A percentile compares a stretch with the other conserved stretches of the same genome.
Conservation (phyloP, 169 alveolate genomes). For the Hepatocystis sp. region DNA sequence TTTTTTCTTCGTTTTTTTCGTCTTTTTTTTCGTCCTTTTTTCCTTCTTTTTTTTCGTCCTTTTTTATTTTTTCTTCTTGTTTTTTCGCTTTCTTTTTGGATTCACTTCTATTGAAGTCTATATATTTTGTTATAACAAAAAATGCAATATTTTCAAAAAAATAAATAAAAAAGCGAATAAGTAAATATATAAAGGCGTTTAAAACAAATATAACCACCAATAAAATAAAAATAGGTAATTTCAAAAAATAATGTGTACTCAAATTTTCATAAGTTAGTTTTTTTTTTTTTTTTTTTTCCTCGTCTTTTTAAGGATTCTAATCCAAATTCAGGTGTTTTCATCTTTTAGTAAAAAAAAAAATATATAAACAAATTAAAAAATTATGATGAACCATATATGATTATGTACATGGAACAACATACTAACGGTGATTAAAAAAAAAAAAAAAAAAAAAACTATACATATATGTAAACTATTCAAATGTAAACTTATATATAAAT, state of each 20-base stretch:
- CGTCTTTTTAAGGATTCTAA: constrained; percentile 56
- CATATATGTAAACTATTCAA: too few relatives aligned
- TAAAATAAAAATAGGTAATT: constrained; percentile 49
- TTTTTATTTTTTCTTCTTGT: too few relatives aligned
- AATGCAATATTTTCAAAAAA: constrained; percentile 41
- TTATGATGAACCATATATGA: too few relatives aligned
- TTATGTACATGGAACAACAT: too few relatives aligned
- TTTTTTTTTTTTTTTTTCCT: constrained; percentile 29
- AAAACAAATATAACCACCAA: constrained; percentile 40
- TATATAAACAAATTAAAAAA: too few relatives aligned
- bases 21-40: too few relatives aligned
- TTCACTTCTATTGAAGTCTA: constrained; percentile 13
- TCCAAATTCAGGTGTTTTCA: constrained; percentile 76
- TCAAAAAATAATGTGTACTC: constrained; percentile 57
- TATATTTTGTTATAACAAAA: constrained; percentile 38
- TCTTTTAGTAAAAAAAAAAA: constrained; percentile 1
- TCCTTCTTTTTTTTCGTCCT: background rate
- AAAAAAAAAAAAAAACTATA: constrained; percentile 31
- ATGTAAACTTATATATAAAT: too few relatives aligned
- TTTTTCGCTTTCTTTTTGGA: background rate
- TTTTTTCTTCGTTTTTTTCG: background rate
- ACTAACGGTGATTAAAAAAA: too few relatives aligned
- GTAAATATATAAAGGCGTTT: constrained; percentile 61
- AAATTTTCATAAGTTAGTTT: constrained; percentile 27
- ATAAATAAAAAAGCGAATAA: constrained; percentile 34